Evolutionary conservation across 306 rosid genomes (phyloP).

Genomic region (Purshia tridentata): DNA sequence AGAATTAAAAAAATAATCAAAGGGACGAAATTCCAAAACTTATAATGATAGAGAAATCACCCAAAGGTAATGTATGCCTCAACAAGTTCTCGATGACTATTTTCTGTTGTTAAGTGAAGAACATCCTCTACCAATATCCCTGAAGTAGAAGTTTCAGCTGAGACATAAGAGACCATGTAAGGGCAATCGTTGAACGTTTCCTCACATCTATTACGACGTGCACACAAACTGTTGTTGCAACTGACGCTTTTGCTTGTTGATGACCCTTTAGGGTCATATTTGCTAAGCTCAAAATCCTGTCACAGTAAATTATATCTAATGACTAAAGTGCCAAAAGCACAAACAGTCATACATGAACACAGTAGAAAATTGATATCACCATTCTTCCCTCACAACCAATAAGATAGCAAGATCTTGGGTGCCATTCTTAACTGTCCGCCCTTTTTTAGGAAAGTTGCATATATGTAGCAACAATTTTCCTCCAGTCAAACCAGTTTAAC

Average conservation of each 20-base stretch:
- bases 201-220: constrained; percentile 56
- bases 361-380: not conserved
- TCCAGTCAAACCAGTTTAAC: not conserved
- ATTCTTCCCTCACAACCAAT: not conserved
- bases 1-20: not conserved
- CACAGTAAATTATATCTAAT: constrained; percentile 4
- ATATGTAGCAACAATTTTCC: not conserved
- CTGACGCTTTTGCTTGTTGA: constrained; percentile 75
- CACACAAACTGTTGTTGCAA: constrained; percentile 69
- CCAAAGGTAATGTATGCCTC: constrained; percentile 84
- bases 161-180: constrained; percentile 83
- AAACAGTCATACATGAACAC: not conserved
- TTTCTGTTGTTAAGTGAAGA: constrained; percentile 65
- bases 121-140: constrained; percentile 86
- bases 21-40: not conserved
- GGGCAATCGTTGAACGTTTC: constrained; percentile 68
- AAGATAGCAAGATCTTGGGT: not conserved
- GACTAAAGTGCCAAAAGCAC: not conserved
- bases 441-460: not conserved
- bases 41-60: constrained; percentile 46
- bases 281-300: constrained; percentile 72
- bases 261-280: constrained; percentile 78
- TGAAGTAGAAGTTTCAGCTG: constrained; percentile 81
- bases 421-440: not conserved
- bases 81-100: constrained; percentile 48